A percentile compares a stretch with the other conserved stretches of the same genome.
These are phyloP conservation scores for Apiospora rasikravindrae DNA, from an alignment of 2,329 filamentous ascomycete species.

Conservation along the genomic window DNA sequence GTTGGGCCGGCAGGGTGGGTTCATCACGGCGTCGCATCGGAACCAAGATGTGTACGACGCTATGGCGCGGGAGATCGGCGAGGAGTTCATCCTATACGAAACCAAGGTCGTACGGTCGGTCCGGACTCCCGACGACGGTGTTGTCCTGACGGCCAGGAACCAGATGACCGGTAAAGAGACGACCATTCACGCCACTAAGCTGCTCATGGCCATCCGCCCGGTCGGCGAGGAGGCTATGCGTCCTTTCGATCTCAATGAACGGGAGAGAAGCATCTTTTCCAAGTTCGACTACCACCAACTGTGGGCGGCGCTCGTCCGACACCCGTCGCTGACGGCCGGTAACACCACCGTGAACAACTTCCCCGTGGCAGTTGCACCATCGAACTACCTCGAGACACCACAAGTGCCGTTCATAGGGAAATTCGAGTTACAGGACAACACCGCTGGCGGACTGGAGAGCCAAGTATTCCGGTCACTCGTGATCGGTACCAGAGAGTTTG, in stretches of 20 bases:
- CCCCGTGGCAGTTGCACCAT: not conserved
- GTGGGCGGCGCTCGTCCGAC: not conserved
- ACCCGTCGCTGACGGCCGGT: slow-evolving; percentile 1
- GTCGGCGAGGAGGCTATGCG: not conserved
- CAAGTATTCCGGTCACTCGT: not conserved
- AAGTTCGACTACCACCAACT: not conserved
- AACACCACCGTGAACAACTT: slow-evolving; percentile 19
- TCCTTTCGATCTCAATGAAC: not conserved
- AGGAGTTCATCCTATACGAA: not conserved
- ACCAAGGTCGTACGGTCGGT: not conserved
- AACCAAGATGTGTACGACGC: slow-evolving; percentile 16
- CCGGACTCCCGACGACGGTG: not conserved
- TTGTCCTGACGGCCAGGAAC: not conserved
- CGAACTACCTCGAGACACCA: slow-evolving; percentile 18
- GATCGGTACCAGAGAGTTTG: not conserved
- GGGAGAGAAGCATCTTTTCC: not conserved
- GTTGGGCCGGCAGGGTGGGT: not conserved
- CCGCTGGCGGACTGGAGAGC: not conserved
- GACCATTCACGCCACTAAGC: not conserved
- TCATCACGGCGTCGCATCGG: slow-evolving; percentile 10
- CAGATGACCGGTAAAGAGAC: not conserved
- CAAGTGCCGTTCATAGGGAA: not conserved
- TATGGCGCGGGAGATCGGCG: not conserved
- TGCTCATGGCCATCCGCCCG: slow-evolving; percentile 14
- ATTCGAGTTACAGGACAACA: slow-evolving; percentile 7